phyloP scores from a whole-genome alignment of 2,329 filamentous ascomycete genomes.

The Huntiella savannae region DNA sequence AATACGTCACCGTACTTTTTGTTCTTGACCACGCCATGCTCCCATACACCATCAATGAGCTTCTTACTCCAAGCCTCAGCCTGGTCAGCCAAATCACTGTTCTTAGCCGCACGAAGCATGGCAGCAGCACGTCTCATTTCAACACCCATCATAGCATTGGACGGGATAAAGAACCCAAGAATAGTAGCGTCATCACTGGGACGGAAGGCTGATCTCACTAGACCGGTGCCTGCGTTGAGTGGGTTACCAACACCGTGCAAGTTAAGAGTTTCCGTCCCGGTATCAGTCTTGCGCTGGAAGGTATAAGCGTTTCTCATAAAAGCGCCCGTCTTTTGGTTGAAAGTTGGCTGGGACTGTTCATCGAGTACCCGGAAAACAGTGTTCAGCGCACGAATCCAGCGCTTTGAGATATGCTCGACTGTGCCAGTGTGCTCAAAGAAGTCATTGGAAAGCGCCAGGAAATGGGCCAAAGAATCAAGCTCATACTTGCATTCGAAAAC shows the following conservation, averaged over 20 bases:
- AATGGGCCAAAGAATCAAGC: slow-evolving; percentile 84
- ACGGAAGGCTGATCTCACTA: slow-evolving; percentile 80
- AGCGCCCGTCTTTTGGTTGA: slow-evolving; percentile 44
- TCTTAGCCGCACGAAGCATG: slow-evolving; percentile 43
- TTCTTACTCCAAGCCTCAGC: slow-evolving; percentile 39
- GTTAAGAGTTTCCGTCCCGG: slow-evolving; percentile 77
- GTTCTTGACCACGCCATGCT: slow-evolving; percentile 65
- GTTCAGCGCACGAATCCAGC: slow-evolving; percentile 64
- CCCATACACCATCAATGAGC: slow-evolving; percentile 62
- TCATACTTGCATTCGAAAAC: slow-evolving; percentile 99
- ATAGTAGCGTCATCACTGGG: slow-evolving; percentile 92
- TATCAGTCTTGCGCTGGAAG: slow-evolving; percentile 62
- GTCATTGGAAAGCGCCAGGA: slow-evolving; percentile 68
- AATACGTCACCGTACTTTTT: slow-evolving; percentile 61
- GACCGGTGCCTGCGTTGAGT: slow-evolving; percentile 61
- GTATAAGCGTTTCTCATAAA: slow-evolving; percentile 64
- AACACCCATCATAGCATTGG: slow-evolving; percentile 89
- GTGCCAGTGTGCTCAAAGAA: slow-evolving; percentile 68
- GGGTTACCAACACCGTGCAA: slow-evolving; percentile 80
- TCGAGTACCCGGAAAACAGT: slow-evolving; percentile 56
- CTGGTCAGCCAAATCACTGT: slow-evolving; percentile 30
- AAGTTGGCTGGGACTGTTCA: slow-evolving; percentile 65
- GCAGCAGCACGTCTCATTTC: slow-evolving; percentile 59
- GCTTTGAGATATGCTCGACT: slow-evolving; percentile 53
- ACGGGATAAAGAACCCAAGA: slow-evolving; percentile 82